Evolutionary conservation across 352 stramenopile species (phyloP).

Genomic region (Pythium aquatile): DNA sequence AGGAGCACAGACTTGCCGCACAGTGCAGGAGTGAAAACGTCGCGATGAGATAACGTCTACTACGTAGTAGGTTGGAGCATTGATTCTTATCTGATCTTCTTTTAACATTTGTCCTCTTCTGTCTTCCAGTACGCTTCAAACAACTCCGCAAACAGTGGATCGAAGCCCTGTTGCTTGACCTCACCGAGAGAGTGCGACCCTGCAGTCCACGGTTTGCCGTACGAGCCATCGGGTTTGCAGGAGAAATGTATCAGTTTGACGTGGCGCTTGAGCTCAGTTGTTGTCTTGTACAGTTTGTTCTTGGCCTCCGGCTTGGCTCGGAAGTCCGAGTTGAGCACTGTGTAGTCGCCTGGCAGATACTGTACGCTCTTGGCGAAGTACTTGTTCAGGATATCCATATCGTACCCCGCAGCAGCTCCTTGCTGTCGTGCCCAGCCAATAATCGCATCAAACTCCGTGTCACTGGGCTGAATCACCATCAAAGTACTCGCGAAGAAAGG

Average conservation of each 20-base stretch:
- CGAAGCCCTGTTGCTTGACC: neutral
- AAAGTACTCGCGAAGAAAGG: neutral
- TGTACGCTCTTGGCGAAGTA: neutral
- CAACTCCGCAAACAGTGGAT: neutral
- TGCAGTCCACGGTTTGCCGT: neutral
- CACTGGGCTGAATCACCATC: neutral
- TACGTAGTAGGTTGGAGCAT: no score
- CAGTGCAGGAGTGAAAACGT: no score
- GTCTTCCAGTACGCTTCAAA: neutral
- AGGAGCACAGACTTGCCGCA: no score
- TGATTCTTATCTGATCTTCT: no score
- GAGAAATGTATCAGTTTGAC: neutral
- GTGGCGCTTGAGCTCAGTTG: neutral
- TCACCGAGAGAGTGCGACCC: neutral
- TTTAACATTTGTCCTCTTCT: neutral
- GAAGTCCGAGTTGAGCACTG: neutral
- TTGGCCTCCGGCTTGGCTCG: neutral
- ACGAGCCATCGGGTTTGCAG: neutral
- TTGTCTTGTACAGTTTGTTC: neutral
- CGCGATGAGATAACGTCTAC: no score
- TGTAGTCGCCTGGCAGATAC: neutral
- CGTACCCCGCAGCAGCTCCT: neutral
- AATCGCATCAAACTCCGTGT: neutral
- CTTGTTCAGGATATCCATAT: neutral
- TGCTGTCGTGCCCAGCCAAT: neutral